These are phyloP conservation scores for Coffea humblotiana DNA, from an alignment of 305 asterid species.

Conservation along the genomic window DNA sequence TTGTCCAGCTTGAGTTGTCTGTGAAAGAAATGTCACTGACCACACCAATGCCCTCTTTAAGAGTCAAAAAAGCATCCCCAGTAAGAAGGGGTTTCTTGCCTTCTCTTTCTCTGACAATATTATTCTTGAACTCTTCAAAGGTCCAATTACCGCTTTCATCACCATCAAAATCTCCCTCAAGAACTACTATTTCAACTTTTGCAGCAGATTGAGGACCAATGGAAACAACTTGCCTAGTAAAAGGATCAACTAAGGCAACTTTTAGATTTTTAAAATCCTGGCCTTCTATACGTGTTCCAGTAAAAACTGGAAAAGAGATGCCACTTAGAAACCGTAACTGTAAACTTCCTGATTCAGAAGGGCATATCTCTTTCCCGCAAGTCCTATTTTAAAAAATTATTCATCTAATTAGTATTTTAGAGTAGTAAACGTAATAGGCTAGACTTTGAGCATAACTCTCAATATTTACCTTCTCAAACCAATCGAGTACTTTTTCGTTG, in stretches of 20 bases:
- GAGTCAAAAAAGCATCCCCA: slow-evolving; percentile 62
- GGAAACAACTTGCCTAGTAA: slow-evolving; percentile 54
- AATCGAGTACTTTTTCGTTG: slow-evolving; percentile 57
- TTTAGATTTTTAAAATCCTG: slow-evolving; percentile 57
- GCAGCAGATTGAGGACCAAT: slow-evolving; percentile 59
- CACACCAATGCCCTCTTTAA: slow-evolving; percentile 67
- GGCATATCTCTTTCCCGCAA: slow-evolving; percentile 50
- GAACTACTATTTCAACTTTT: slow-evolving; percentile 75
- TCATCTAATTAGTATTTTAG: slow-evolving; percentile 4
- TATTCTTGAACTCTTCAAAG: slow-evolving; percentile 59
- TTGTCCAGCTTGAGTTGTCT: slow-evolving; percentile 97
- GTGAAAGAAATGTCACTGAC: slow-evolving; percentile 71
- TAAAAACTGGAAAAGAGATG: slow-evolving; percentile 82
- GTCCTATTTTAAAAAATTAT: slow-evolving; percentile 38
- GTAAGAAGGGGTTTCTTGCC: slow-evolving; percentile 80
- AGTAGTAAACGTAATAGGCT: background rate
- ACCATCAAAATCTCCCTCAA: slow-evolving; percentile 90
- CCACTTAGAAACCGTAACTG: slow-evolving; percentile 53
- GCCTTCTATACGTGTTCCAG: slow-evolving; percentile 92
- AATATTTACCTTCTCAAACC: slow-evolving; percentile 54
- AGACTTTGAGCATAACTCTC: background rate
- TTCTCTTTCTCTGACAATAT: slow-evolving; percentile 71
- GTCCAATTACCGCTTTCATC: slow-evolving; percentile 74
- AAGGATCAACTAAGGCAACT: slow-evolving; percentile 61
- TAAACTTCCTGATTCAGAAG: slow-evolving; percentile 62